phyloP scores from a whole-genome alignment of 1,139 yeast species.

The Zygosaccharomyces sapae region DNA sequence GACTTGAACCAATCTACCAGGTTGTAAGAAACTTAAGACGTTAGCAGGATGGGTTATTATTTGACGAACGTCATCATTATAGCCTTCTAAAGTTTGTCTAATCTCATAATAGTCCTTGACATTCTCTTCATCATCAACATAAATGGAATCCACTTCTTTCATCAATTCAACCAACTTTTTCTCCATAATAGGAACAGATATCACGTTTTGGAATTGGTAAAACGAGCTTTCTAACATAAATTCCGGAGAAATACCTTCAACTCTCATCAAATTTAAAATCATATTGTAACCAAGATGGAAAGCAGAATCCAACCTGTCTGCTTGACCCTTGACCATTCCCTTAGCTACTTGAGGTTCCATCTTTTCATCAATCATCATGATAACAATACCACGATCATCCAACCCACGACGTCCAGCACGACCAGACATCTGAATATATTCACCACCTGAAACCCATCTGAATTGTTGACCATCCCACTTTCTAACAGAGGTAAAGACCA shows the following conservation, averaged over 20 bases:
- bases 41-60: conserved; percentile 93
- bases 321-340: conserved; percentile 99
- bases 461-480: conserved; percentile 97
- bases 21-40: conserved; percentile 74
- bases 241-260: conserved; percentile 97
- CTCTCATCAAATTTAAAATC: conserved; percentile 93
- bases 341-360: conserved; percentile 99
- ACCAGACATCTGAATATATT: conserved; percentile 98
- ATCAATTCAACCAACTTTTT: conserved; percentile 53
- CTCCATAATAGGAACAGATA: conserved; percentile 83
- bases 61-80: conserved; percentile 73
- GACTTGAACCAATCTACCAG: conserved; percentile 80
- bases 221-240: conserved; percentile 93
- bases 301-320: conserved; percentile 93
- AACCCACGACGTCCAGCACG: conserved; percentile 99
- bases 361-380: conserved; percentile 98
- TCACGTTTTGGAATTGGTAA: conserved; percentile 89
- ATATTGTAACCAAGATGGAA: conserved; percentile 95
- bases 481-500: conserved; percentile 93
- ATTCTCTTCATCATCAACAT: conserved; percentile 67
- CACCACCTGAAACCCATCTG: conserved; percentile 99
- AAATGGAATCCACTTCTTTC: conserved; percentile 45
- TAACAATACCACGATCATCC: conserved; percentile 97
- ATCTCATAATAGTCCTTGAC: conserved; percentile 81
- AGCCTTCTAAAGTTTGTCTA: conserved; percentile 62